Evolutionary conservation across 495 filamentous ascomycete genomes (phyloP).

Genomic region (Aspergillus egyptiacus): DNA sequence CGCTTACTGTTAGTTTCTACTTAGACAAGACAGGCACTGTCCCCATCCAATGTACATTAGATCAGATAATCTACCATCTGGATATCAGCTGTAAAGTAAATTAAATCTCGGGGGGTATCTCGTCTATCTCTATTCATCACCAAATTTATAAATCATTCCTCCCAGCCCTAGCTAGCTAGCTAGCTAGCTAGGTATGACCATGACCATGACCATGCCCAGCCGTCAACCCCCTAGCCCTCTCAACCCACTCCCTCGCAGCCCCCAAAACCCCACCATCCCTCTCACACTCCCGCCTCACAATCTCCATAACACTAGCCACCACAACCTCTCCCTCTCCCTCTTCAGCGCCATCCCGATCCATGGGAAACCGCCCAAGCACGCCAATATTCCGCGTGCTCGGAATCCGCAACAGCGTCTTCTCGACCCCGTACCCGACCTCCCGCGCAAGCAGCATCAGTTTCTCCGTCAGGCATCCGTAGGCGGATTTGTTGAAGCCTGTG

Average conservation of each 20-base stretch:
- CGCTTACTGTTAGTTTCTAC: too few species aligned
- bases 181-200: neutral
- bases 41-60: neutral
- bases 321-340: neutral
- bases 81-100: neutral
- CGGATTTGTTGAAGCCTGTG: conserved; percentile 39
- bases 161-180: neutral
- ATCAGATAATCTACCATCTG: neutral
- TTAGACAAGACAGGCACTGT: neutral
- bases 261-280: conserved; percentile 31
- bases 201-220: neutral
- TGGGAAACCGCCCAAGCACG: conserved; percentile 55
- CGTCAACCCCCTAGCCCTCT: conserved; percentile 34
- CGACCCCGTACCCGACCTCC: conserved; percentile 67
- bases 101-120: neutral
- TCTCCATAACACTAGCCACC: conserved; percentile 18
- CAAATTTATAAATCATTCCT: neutral
- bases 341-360: neutral
- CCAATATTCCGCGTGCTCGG: conserved; percentile 85
- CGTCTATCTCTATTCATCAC: neutral
- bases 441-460: conserved; percentile 62
- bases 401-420: conserved; percentile 76
- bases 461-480: conserved; percentile 67
- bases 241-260: conserved; percentile 41
- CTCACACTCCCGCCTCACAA: conserved; percentile 39